phyloP scores from a whole-genome alignment of 257 asterid genomes.

The Jasminum sambac region DNA sequence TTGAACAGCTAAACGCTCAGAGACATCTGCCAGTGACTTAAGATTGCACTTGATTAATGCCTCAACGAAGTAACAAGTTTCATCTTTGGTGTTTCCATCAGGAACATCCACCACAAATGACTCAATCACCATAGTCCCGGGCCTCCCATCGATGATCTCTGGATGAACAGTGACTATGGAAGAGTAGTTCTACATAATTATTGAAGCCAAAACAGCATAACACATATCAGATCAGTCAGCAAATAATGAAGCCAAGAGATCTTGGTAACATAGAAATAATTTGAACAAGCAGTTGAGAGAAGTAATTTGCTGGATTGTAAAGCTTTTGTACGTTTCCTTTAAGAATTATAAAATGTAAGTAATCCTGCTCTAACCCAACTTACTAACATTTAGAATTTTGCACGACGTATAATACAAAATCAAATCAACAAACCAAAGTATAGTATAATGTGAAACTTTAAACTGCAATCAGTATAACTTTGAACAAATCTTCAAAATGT shows the following conservation, averaged over 20 bases:
- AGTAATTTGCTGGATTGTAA: neutral
- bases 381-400: neutral
- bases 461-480: neutral
- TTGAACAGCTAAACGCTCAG: constrained; percentile 69
- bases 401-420: neutral
- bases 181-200: constrained; percentile 67
- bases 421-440: neutral
- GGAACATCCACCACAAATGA: constrained; percentile 88
- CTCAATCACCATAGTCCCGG: constrained; percentile 81
- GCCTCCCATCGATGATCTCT: constrained; percentile 69
- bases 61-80: constrained; percentile 78
- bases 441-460: neutral
- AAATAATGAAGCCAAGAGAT: neutral
- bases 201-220: neutral
- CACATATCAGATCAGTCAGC: neutral
- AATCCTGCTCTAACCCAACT: neutral
- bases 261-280: neutral
- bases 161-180: constrained; percentile 78
- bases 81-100: constrained; percentile 82
- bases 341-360: neutral
- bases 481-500: neutral
- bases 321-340: neutral
- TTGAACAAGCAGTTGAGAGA: neutral
- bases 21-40: constrained; percentile 81
- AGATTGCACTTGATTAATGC: constrained; percentile 88